These are phyloP conservation scores for Mycena albidolilacea DNA, from an alignment of 768 basidiomycete species.

Conservation along the genomic window DNA sequence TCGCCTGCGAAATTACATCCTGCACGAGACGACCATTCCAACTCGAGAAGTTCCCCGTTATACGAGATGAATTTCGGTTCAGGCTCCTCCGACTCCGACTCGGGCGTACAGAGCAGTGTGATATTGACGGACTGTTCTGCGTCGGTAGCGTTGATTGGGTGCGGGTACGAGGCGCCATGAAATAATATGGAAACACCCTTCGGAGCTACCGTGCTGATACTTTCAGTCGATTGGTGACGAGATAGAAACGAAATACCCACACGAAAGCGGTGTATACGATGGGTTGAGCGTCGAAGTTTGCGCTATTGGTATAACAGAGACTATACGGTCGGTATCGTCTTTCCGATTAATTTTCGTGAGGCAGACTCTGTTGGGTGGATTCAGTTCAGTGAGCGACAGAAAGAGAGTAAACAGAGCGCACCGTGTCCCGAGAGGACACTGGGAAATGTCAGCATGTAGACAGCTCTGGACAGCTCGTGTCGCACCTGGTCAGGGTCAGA, in stretches of 20 bases:
- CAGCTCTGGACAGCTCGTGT: slow-evolving; percentile 16
- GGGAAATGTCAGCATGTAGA: slow-evolving; percentile 17
- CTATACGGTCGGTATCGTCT: slow-evolving; percentile 65
- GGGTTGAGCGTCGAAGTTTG: slow-evolving; percentile 54
- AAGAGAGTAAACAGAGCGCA: no score
- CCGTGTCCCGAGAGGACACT: slow-evolving; percentile 77
- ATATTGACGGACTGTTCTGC: slow-evolving; percentile 73
- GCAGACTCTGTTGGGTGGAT: slow-evolving; percentile 66
- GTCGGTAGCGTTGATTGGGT: slow-evolving; percentile 58
- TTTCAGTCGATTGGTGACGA: slow-evolving; percentile 32
- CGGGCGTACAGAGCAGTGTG: slow-evolving; percentile 66
- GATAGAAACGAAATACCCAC: slow-evolving; percentile 48
- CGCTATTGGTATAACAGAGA: slow-evolving; percentile 84
- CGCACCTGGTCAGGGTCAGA: slow-evolving; percentile 78
- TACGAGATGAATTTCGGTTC: slow-evolving; percentile 71
- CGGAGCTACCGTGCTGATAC: slow-evolving; percentile 55
- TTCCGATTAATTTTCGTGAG: slow-evolving; percentile 78
- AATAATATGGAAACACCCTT: slow-evolving; percentile 71
- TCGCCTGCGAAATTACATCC: slow-evolving; percentile 66
- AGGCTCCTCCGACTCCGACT: not conserved
- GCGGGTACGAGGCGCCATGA: slow-evolving; percentile 74
- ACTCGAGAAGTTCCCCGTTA: slow-evolving; percentile 63
- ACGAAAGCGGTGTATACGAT: slow-evolving; percentile 51
- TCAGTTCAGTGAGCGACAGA: no score
- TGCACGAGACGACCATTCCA: slow-evolving; percentile 75